Evolutionary conservation across 1,284 basidiomycete genomes (phyloP).

Genomic region (Leccinum olivaceoglutinosum): DNA sequence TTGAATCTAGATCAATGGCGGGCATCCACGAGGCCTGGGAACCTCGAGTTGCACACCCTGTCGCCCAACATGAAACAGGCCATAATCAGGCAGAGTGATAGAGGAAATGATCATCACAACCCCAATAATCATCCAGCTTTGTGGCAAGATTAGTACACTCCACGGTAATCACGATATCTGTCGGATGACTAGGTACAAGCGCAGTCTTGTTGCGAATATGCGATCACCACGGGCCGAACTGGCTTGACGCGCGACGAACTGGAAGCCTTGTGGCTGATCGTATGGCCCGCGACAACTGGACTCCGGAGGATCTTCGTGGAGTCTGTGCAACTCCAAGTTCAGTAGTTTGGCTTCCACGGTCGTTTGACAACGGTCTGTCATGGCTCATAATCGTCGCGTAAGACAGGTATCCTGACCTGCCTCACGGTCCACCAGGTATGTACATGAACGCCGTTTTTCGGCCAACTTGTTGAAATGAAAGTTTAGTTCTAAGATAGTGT

Average conservation of each 20-base stretch:
- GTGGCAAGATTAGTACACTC: neutral
- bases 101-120: slow-evolving; percentile 7
- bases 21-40: slow-evolving; percentile 10
- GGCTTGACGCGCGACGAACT: neutral
- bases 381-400: neutral
- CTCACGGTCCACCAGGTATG: neutral
- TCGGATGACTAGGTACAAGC: neutral
- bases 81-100: slow-evolving; percentile 7
- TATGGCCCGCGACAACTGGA: neutral
- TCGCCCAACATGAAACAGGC: neutral
- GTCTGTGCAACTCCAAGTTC: neutral
- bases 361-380: neutral
- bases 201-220: neutral
- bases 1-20: slow-evolving; percentile 17
- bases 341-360: neutral
- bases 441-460: slow-evolving; percentile 23
- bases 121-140: slow-evolving; percentile 3
- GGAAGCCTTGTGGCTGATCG: neutral
- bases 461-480: neutral
- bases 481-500: neutral
- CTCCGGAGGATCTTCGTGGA: neutral
- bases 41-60: slow-evolving; percentile 9
- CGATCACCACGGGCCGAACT: neutral
- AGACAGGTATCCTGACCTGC: neutral
- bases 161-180: neutral